Conservation (phyloP, 179 eudicot species). For the Spinacia oleracea region DNA sequence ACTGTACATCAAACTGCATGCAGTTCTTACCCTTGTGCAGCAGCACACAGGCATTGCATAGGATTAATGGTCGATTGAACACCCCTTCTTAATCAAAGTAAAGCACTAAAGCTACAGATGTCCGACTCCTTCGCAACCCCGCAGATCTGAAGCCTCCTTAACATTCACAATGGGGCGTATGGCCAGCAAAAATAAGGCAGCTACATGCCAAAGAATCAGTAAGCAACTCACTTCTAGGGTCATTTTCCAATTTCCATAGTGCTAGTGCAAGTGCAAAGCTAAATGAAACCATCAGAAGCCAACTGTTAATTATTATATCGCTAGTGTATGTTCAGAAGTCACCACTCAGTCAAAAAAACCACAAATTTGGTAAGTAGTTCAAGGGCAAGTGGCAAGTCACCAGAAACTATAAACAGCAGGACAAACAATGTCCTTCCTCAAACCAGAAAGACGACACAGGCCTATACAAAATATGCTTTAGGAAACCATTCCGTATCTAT, state of each 20-base stretch:
- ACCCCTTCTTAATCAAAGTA: background rate
- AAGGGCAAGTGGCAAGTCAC: background rate
- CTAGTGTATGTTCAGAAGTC: background rate
- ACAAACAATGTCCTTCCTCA: background rate
- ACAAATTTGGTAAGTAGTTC: background rate
- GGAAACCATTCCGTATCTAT: background rate
- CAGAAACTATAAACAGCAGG: background rate
- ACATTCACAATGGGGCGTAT: background rate
- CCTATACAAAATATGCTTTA: background rate
- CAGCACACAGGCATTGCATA: background rate
- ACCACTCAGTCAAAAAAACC: background rate
- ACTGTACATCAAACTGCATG: background rate
- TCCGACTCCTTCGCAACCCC: background rate
- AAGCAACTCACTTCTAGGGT: background rate
- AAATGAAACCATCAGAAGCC: background rate
- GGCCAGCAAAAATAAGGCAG: background rate
- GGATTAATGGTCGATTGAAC: background rate
- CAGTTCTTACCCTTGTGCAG: background rate
- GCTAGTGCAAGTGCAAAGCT: conserved; percentile 1
- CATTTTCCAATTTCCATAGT: background rate
- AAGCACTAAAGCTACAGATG: background rate
- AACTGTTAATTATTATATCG: background rate
- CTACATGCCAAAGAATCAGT: background rate
- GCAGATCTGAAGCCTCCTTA: background rate
- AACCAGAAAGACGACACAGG: background rate